Conservation (phyloP, 495 filamentous ascomycete genomes). For the Tuber umbilicatum region DNA sequence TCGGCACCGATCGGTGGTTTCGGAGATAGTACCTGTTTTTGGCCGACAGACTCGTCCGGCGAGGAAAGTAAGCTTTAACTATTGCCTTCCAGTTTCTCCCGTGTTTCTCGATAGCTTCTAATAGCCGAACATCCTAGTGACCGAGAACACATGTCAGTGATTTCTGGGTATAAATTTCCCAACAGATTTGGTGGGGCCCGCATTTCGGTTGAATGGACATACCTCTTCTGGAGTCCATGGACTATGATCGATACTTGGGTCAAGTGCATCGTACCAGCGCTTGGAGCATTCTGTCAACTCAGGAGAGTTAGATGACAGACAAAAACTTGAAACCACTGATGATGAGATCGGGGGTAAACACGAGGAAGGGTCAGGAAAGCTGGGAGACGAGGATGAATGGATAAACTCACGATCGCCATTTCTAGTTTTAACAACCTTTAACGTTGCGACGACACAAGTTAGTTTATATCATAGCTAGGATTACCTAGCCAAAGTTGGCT, state of each 20-base stretch:
- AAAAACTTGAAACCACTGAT: constrained; percentile 15
- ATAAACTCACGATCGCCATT: constrained; percentile 43
- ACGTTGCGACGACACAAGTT: constrained; percentile 28
- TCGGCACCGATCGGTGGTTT: constrained; percentile 2
- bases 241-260: constrained; percentile 45
- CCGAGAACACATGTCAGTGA: constrained; percentile 16
- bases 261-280: constrained; percentile 45
- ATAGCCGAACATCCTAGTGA: constrained; percentile 41
- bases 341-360: not conserved
- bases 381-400: not conserved
- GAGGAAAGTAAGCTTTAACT: constrained; percentile 42
- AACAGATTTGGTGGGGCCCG: not conserved
- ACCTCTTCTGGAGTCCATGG: constrained; percentile 45
- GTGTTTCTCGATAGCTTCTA: constrained; percentile 42
- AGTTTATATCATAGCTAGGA: not conserved
- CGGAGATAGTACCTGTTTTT: constrained; percentile 40
- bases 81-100: constrained; percentile 46
- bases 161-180: not conserved
- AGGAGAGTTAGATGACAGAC: not conserved
- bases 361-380: constrained; percentile 3
- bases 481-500: constrained; percentile 1
- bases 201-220: constrained; percentile 18
- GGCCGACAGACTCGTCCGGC: constrained; percentile 42
- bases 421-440: constrained; percentile 33
- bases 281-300: constrained; percentile 44